A percentile compares a stretch with the other conserved stretches of the same genome.
Evolutionary conservation across 108 stramenopile species (phyloP).

Genomic region (Cylindrotheca fusiformis): DNA sequence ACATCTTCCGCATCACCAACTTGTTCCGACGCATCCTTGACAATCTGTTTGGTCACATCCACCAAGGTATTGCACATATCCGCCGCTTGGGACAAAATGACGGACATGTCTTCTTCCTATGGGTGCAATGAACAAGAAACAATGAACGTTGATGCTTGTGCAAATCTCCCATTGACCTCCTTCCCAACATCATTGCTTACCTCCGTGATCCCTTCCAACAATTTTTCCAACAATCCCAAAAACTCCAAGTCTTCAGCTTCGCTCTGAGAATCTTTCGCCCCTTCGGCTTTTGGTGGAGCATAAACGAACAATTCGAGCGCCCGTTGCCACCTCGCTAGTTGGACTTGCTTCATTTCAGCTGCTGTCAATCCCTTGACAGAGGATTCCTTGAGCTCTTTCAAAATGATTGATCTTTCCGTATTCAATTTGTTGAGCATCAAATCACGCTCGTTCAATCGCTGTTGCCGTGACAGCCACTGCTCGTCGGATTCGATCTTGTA

Average conservation of each 20-base stretch:
- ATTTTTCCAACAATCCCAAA: conserved; percentile 58
- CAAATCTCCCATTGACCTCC: not conserved
- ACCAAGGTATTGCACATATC: conserved; percentile 59
- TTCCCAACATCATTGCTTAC: too few species aligned
- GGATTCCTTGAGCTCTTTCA: conserved; percentile 25
- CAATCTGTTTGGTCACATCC: conserved; percentile 55
- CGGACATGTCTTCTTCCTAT: conserved; percentile 74
- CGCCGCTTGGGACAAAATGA: conserved; percentile 62
- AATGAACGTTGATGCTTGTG: not conserved
- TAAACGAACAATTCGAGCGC: conserved; percentile 80
- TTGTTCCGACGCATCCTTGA: conserved; percentile 61
- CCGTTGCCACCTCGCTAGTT: conserved; percentile 69
- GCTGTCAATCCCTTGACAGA: conserved; percentile 40
- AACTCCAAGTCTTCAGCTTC: conserved; percentile 38
- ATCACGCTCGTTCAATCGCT: conserved; percentile 39
- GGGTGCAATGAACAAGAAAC: not conserved
- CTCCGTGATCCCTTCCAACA: conserved; percentile 60
- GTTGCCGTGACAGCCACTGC: conserved; percentile 29
- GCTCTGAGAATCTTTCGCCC: conserved; percentile 1
- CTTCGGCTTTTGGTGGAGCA: conserved; percentile 36
- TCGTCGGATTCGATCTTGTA: conserved; percentile 44
- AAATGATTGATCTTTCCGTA: conserved; percentile 32
- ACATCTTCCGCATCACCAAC: conserved; percentile 62
- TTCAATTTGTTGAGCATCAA: conserved; percentile 29
- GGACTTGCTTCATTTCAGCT: conserved; percentile 51